phyloP scores from a whole-genome alignment of 2,329 filamentous ascomycete genomes.

The Nemania diffusa region DNA sequence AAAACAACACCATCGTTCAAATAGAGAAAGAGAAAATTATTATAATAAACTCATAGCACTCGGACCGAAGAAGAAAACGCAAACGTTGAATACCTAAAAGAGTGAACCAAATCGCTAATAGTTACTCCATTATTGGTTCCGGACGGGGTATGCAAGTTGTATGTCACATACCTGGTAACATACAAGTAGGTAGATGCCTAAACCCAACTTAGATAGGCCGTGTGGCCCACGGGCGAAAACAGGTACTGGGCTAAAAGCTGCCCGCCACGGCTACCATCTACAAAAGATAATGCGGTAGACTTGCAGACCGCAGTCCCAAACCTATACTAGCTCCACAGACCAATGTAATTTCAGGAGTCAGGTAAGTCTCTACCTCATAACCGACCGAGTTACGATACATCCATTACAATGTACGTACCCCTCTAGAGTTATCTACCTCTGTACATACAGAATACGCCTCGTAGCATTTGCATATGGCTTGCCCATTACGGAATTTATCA shows the following conservation, averaged over 20 bases:
- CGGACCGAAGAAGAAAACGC: too few species aligned
- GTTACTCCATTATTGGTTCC: background rate
- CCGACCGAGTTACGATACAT: too few species aligned
- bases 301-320: background rate
- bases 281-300: too few species aligned
- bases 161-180: too few species aligned
- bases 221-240: background rate
- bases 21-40: too few species aligned
- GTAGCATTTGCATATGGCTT: background rate
- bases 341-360: slow-evolving; percentile 7
- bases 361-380: too few species aligned
- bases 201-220: background rate
- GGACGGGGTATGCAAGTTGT: background rate
- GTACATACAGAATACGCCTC: background rate
- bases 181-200: background rate
- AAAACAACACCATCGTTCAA: too few species aligned
- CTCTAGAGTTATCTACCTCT: background rate
- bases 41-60: too few species aligned
- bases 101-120: background rate
- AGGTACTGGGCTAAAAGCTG: slow-evolving; percentile 7
- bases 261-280: background rate
- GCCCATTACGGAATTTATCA: slow-evolving; percentile 14
- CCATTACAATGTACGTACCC: too few species aligned
- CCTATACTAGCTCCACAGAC: background rate
- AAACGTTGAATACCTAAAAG: too few species aligned